These are phyloP conservation scores for Xylaria sp. DNA, from an alignment of 2,329 filamentous ascomycete genomes.

Conservation along the genomic window DNA sequence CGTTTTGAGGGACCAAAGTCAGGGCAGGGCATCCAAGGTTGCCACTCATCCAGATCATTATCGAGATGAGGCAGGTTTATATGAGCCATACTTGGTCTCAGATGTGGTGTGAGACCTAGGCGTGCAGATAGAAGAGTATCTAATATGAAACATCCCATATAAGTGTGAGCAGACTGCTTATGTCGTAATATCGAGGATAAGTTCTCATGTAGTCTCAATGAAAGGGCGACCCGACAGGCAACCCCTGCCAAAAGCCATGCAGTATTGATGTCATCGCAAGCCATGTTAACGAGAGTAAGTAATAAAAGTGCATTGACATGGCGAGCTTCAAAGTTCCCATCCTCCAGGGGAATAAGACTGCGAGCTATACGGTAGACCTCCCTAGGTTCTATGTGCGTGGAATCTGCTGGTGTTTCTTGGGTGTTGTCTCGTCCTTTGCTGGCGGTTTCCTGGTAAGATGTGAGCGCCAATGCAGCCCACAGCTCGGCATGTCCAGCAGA, in stretches of 20 bases:
- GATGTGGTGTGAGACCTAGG: slow-evolving; percentile 56
- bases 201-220: slow-evolving; percentile 47
- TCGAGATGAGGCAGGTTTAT: slow-evolving; percentile 57
- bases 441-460: slow-evolving; percentile 58
- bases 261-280: slow-evolving; percentile 57
- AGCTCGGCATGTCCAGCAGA: slow-evolving; percentile 59
- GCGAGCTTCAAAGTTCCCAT: slow-evolving; percentile 54
- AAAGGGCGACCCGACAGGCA: slow-evolving; percentile 61
- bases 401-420: slow-evolving; percentile 27
- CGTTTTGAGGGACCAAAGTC: slow-evolving; percentile 42
- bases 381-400: slow-evolving; percentile 37
- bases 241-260: slow-evolving; percentile 70
- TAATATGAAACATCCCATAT: slow-evolving; percentile 66
- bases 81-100: slow-evolving; percentile 55
- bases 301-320: slow-evolving; percentile 64
- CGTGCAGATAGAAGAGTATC: slow-evolving; percentile 63
- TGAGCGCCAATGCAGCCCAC: slow-evolving; percentile 65
- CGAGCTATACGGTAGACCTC: slow-evolving; percentile 58
- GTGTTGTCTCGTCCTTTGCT: slow-evolving; percentile 28
- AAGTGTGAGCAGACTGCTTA: slow-evolving; percentile 48
- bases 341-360: slow-evolving; percentile 54
- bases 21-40: slow-evolving; percentile 66
- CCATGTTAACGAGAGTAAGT: slow-evolving; percentile 68
- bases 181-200: slow-evolving; percentile 31
- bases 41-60: slow-evolving; percentile 76